phyloP scores from a whole-genome alignment of 257 asterid genomes.

The Marsdenia floribunda region DNA sequence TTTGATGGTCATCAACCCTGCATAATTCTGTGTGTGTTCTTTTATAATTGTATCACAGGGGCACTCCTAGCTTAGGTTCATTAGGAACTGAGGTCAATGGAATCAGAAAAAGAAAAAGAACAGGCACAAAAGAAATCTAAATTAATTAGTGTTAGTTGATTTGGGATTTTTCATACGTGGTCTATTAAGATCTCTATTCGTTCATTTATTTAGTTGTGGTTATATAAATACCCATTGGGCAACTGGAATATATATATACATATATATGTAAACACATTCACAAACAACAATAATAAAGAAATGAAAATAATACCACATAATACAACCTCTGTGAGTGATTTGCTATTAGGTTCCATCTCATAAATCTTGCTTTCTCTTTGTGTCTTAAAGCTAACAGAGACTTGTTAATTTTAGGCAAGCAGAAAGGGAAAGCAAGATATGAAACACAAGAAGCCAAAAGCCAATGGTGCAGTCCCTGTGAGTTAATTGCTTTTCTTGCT shows the following conservation, averaged over 20 bases:
- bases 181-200: neutral
- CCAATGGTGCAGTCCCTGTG: neutral
- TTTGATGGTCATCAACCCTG: neutral
- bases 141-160: conserved; percentile 21
- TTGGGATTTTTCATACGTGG: conserved; percentile 3
- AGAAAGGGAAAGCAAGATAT: conserved; percentile 1
- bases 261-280: neutral
- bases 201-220: neutral
- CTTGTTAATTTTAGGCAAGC: conserved; percentile 9
- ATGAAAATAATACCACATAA: neutral
- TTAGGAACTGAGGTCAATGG: conserved; percentile 9
- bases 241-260: neutral
- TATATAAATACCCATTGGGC: neutral
- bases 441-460: conserved; percentile 8
- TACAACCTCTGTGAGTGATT: conserved; percentile 12
- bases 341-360: conserved; percentile 1
- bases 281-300: conserved; percentile 1
- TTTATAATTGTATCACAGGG: conserved; percentile 15
- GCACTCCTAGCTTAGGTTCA: conserved; percentile 8
- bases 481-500: conserved; percentile 6
- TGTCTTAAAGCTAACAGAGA: neutral
- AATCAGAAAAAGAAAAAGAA: conserved; percentile 16
- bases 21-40: neutral
- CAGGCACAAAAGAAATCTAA: conserved; percentile 13
- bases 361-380: neutral